Evolutionary conservation across 331 rosid genomes (phyloP), one percentile per base, ranked within the genome.

Genomic region (Quercus lobata): DNA sequence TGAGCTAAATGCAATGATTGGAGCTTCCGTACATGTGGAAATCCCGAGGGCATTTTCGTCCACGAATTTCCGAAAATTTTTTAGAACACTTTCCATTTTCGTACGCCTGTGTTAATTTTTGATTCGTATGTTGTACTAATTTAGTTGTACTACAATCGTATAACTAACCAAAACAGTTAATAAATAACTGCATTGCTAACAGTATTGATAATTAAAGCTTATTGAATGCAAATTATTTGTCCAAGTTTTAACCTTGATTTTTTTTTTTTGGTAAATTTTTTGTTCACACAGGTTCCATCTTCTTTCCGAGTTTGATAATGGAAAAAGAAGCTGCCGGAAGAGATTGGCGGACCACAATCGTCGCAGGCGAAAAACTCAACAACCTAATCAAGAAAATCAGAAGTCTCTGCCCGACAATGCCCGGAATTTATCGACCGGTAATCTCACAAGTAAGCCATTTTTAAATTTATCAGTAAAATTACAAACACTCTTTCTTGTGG

Each of bases 261-360:
- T 41, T 41, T 41, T 6, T 25, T 3, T 24, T n/a, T 76, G 0
- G n/a, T 4, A 18, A 17, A 1, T 49, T 27, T 46, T 17, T 79
- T 41, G 2, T 8, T 41, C 14, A 9, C 25, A 76, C 86, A 95
- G 99, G 90, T 95, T 95, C 75, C 99, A 95, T 84, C 88, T 91
- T 60, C 93, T 95, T 25, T 72, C 91, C 4, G 99, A 95, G 88
- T 95, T 95, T 41, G 99, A 95, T 72, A 93, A 95, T 56, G 99
- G 99, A 56, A 95, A 95, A 79, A 93, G 99, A 46, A 95, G 99
- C 85, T 95, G 99, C 88, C 86, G 99, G 84, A 95, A 93, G 86
- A 90, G 99, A 78, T 44, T 95, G 78, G 99, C 99, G 1, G 99
- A 95, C 80, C 99, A 95, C 79, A 95, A 95, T 83, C 99, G 99